These are phyloP conservation scores for Pichia deserticola DNA, from an alignment of 805 yeast species.

Conservation along the genomic window DNA sequence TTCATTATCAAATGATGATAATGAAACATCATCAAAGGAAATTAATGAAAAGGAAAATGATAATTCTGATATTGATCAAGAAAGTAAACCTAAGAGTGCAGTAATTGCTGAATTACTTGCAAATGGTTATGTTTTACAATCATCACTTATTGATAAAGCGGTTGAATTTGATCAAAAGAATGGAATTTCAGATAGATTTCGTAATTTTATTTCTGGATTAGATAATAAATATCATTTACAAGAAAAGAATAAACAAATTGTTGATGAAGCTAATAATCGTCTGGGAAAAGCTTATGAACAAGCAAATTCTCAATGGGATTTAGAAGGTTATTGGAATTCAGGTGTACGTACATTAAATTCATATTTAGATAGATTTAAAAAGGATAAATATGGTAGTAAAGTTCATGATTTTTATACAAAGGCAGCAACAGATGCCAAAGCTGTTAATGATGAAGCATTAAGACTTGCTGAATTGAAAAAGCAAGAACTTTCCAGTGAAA, in stretches of 20 bases:
- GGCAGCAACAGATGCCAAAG: constrained; percentile 47
- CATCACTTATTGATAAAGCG: constrained; percentile 52
- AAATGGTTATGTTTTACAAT: constrained; percentile 65
- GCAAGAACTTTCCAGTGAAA: constrained; percentile 7
- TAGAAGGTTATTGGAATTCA: constrained; percentile 33
- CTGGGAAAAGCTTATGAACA: constrained; percentile 15
- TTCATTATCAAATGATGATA: background rate
- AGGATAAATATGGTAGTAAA: constrained; percentile 47
- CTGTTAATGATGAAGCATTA: constrained; percentile 68
- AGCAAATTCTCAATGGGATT: constrained; percentile 35
- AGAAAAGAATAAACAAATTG: constrained; percentile 34
- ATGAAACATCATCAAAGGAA: constrained; percentile 11
- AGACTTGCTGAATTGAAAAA: constrained; percentile 58
- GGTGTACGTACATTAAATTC: constrained; percentile 32
- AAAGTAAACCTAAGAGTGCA: constrained; percentile 68
- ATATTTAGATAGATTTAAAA: constrained; percentile 41
- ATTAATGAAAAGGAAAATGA: constrained; percentile 11
- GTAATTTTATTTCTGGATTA: constrained; percentile 43
- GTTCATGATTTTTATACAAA: constrained; percentile 54
- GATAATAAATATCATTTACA: constrained; percentile 57
- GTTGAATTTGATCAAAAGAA: constrained; percentile 56
- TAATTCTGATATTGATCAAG: constrained; percentile 48
- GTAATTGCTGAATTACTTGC: constrained; percentile 70
- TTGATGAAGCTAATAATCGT: constrained; percentile 4
- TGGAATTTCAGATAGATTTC: constrained; percentile 53